A percentile compares a stretch with the other conserved stretches of the same genome.
Evolutionary conservation across 345 rosid genomes (phyloP).

Genomic region (Gossypium australe): DNA sequence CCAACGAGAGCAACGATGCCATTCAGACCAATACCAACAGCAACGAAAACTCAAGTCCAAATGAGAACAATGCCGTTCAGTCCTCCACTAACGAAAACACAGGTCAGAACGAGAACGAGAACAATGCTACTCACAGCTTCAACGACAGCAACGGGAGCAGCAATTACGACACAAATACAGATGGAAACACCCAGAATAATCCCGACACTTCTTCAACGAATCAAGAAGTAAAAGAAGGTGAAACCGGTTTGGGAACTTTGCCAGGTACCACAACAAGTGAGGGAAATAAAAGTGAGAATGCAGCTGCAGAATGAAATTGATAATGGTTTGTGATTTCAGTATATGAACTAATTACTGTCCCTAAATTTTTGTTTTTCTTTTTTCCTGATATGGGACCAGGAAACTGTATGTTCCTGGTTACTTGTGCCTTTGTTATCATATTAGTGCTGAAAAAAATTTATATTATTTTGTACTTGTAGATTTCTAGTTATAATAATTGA

Average conservation of each 20-base stretch:
- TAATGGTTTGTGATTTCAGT: not conserved
- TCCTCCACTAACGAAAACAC: too few relatives aligned
- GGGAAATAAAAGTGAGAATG: constrained; percentile 28
- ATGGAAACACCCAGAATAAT: constrained; percentile 26
- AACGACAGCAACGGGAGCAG: too few relatives aligned
- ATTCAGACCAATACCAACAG: not conserved
- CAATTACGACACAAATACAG: constrained; percentile 5
- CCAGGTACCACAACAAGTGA: constrained; percentile 28
- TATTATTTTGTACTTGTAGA: constrained; percentile 8
- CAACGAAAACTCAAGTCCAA: not conserved
- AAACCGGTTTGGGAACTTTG: constrained; percentile 41
- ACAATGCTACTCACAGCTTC: not conserved
- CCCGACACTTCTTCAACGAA: constrained; percentile 22
- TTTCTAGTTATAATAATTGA: not conserved
- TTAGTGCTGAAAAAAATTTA: not conserved
- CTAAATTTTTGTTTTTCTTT: not conserved
- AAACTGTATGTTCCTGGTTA: constrained; percentile 1
- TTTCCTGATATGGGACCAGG: constrained; percentile 8
- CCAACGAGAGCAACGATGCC: constrained; percentile 8
- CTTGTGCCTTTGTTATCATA: constrained; percentile 7
- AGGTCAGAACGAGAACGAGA: not conserved
- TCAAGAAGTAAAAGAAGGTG: constrained; percentile 39
- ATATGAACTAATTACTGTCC: not conserved
- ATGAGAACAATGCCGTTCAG: not conserved
- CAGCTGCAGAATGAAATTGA: constrained; percentile 42